Base-by-base conservation (phyloP, 768 basidiomycete species). In the Hygrophoropsis aurantiaca region DNA sequence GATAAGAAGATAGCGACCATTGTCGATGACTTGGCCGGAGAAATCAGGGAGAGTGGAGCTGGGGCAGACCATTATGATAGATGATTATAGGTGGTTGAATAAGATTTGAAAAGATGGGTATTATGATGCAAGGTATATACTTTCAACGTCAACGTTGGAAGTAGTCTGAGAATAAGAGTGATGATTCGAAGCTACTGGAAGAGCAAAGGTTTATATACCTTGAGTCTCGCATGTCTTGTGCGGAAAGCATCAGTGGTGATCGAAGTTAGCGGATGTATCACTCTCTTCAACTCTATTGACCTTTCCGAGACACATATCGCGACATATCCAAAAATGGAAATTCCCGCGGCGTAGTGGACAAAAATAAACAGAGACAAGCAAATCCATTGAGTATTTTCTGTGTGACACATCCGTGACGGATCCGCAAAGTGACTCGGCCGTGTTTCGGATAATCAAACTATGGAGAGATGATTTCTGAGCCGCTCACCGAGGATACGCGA, bases 1-100 rank as follows among this genome's bases (percentile, higher is more conserved):
- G 49, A 79, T 60, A 53, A 93, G 74, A 54, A 74, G 72, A 58
- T 86, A 76, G 48, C 77, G 80, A 51, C 80, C 81, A 50, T 75
- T 68, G 65, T 81, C 79, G 57, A 90, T 72, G 43, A 61, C 54
- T 41, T 64, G 59, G 43, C 78, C 79, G 38, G 74, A 66, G 56
- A 82, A 75, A 53, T 81, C 69, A 51, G 78, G 80, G 58, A 78
- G 68, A 6, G 27, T 7, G 6, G 27, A 30, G 27, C 27, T 30
- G 27, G 13, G 27, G 27, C 27, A 30, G 27, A 30, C 27, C 27
- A 30, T 30, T 6, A 30, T 30, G 27, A 30, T 6, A 30, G n/a
- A 7, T 30, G 27, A 30, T 30, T 30, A 30, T 84, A 45, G 84
- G 84, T 39, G 79, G 65, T 91, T 93, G 55, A 85, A 75, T 44